A percentile compares a stretch with the other conserved stretches of the same genome.
Conservation (phyloP, 768 basidiomycete genomes). For the Tremella mesenterica region DNA sequence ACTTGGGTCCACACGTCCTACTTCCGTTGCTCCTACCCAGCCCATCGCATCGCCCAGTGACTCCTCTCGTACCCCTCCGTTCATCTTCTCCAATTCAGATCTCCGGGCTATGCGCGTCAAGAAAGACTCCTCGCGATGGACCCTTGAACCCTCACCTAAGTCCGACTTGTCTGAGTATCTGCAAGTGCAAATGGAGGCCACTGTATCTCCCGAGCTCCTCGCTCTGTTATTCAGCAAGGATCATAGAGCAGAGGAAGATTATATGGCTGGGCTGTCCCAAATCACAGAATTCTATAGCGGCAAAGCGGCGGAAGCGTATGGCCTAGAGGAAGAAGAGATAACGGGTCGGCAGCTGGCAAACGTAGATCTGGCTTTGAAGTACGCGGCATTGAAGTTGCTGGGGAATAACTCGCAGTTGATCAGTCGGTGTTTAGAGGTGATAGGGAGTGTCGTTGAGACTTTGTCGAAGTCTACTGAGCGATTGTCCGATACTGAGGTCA, state of each 20-base stretch:
- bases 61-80: constrained; percentile 37
- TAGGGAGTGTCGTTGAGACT: constrained; percentile 69
- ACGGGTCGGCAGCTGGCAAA: constrained; percentile 69
- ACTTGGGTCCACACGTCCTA: constrained; percentile 41
- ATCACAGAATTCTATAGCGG: constrained; percentile 67
- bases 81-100: constrained; percentile 55
- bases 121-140: constrained; percentile 65
- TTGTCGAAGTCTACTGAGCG: constrained; percentile 61
- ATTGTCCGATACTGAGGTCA: constrained; percentile 74
- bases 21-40: constrained; percentile 1
- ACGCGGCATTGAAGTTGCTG: constrained; percentile 78
- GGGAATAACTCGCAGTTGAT: constrained; percentile 84
- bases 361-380: constrained; percentile 85
- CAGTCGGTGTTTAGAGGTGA: constrained; percentile 76
- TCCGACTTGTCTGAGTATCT: constrained; percentile 80
- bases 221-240: constrained; percentile 84
- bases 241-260: constrained; percentile 89
- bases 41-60: background rate
- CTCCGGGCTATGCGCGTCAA: constrained; percentile 60
- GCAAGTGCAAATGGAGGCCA: constrained; percentile 83
- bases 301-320: constrained; percentile 51
- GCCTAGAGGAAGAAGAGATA: constrained; percentile 49
- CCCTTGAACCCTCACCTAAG: constrained; percentile 73
- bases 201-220: constrained; percentile 65
- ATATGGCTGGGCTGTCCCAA: constrained; percentile 63